Evolutionary conservation across 2,329 filamentous ascomycete genomes (phyloP), one percentile per base, ranked within the genome.

Genomic region (Fusarium xyrophilum): DNA sequence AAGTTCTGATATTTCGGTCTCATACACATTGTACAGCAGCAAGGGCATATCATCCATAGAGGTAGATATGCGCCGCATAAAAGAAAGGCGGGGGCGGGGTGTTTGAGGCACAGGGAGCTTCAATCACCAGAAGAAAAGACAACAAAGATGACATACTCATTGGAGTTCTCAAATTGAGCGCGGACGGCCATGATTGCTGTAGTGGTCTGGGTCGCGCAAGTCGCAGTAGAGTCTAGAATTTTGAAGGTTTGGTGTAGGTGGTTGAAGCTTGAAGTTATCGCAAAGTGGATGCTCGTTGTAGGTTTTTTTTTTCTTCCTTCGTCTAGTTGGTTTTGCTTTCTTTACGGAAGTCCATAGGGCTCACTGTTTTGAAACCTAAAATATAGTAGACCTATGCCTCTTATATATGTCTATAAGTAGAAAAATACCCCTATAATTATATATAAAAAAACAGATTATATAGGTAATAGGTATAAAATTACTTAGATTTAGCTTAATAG

Each of bases 111-210:
- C 39, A 43, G 32, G 32, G 65, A 68, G 60, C 48, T 69, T 62
- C 52, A 60, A 27, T 40, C 32, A 30, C 43, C n/a, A 35, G 32
- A 38, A 46, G 35, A 28, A 33, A 39, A 27, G 10, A 35, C 15
- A 53, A 23, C 14, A 40, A 28, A 38, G n/a, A 46, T 36, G 23
- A 83, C 89, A 78, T 84, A 95, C 92, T 96, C 92, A 83, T 95
- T 95, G 76, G 91, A 95, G 84, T 94, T 95, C 82, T 96, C 92
- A 79, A 96, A 96, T 79, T 93, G 88, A 73, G 88, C 88, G 77
- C 88, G 87, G 61, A 90, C 87, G 76, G 88, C 87, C 88, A 90
- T 90, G 76, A 74, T 83, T 74, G 63, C 69, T 67, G 64, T 60
- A 54, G 44, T 68, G 27, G 54, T 71, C 25, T 67, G 66, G 30